These are phyloP conservation scores for Chlamydomonas eustigma DNA, from an alignment of 139 green algal genomes.

Conservation along the genomic window DNA sequence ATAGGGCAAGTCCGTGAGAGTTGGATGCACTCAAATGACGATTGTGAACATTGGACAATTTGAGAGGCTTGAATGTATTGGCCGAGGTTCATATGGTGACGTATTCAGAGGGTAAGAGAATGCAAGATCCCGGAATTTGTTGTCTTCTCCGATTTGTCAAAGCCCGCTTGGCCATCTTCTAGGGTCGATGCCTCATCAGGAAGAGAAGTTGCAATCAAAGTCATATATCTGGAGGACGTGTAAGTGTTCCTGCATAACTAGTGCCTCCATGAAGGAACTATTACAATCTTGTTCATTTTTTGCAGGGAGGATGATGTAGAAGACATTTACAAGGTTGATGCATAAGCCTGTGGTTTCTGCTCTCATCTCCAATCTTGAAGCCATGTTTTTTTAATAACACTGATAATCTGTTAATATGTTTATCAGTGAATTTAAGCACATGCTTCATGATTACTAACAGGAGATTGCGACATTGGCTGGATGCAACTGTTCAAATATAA, in stretches of 20 bases:
- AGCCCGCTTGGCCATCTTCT: constrained; percentile 15
- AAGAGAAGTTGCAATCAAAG: constrained; percentile 87
- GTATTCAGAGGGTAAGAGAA: constrained; percentile 12
- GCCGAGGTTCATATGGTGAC: constrained; percentile 10
- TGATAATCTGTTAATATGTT: too few species aligned
- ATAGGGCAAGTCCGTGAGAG: too few species aligned
- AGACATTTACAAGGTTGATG: constrained; percentile 82
- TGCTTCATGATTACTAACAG: too few species aligned
- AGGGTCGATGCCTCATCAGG: constrained; percentile 72
- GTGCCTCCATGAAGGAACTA: not conserved
- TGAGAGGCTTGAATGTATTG: constrained; percentile 13
- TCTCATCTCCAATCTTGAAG: not conserved
- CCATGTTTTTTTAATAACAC: too few species aligned
- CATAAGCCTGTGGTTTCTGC: not conserved
- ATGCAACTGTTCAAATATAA: constrained; percentile 84
- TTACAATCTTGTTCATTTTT: not conserved
- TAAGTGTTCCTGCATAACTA: constrained; percentile 25
- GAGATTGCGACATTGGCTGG: constrained; percentile 82
- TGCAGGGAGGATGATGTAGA: constrained; percentile 93
- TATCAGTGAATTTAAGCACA: too few species aligned
- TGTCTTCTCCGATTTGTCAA: not conserved
- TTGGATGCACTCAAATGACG: too few species aligned
- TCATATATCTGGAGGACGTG: constrained; percentile 95
- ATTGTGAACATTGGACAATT: not conserved
- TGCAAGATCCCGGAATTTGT: not conserved